These are phyloP conservation scores for Calycina marina DNA, from an alignment of 2,329 filamentous ascomycete species.

Conservation along the genomic window DNA sequence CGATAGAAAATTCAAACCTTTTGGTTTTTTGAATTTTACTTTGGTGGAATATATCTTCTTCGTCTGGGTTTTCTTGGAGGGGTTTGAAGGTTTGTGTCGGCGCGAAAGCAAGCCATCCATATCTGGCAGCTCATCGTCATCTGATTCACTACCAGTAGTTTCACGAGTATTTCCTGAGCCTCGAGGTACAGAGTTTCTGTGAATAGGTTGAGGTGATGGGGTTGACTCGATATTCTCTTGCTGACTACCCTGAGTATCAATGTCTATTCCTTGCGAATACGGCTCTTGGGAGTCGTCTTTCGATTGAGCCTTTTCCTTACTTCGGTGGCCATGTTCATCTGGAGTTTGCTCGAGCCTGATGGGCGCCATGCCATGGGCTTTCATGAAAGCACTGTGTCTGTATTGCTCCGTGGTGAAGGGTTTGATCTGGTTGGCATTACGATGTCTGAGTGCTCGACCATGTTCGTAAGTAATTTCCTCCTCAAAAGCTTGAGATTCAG, in stretches of 20 bases:
- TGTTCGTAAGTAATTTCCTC: constrained; percentile 1
- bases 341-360: constrained; percentile 16
- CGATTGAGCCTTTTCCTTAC: constrained; percentile 4
- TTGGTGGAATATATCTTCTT: too few relatives aligned
- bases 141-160: neutral
- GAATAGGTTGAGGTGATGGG: constrained; percentile 3
- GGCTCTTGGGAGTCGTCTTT: constrained; percentile 14
- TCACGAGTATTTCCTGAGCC: neutral
- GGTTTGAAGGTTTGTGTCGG: constrained; percentile 1
- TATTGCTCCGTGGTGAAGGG: constrained; percentile 22
- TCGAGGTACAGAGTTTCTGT: neutral
- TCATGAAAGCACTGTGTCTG: constrained; percentile 19
- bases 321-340: constrained; percentile 7
- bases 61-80: too few relatives aligned
- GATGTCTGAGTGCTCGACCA: constrained; percentile 15
- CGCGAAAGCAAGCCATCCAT: constrained; percentile 14
- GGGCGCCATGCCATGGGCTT: constrained; percentile 18
- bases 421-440: constrained; percentile 22
- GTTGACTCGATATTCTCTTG: constrained; percentile 13
- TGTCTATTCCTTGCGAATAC: constrained; percentile 11
- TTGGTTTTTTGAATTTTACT: too few relatives aligned
- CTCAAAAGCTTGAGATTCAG: neutral
- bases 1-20: too few relatives aligned
- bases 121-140: constrained; percentile 18
- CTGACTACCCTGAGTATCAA: constrained; percentile 13